A percentile compares a stretch with the other conserved stretches of the same genome.
Evolutionary conservation across 371 early-diverging fungal species (phyloP).

Genomic region (Mucor lusitanicus): DNA sequence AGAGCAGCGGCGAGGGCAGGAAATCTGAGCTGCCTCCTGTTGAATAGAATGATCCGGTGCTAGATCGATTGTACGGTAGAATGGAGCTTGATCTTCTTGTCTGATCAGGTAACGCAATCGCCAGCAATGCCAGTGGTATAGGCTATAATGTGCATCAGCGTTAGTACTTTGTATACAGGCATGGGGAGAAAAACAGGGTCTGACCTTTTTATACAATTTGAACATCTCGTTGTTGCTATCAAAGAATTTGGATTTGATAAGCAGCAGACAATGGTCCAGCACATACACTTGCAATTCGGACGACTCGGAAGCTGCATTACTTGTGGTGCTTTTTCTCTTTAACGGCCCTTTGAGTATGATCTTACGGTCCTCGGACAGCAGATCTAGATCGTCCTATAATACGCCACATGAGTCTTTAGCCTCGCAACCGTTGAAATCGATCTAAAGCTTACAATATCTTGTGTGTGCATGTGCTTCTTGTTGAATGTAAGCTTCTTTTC

Average conservation of each 20-base stretch:
- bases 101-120: conserved; percentile 65
- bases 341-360: conserved; percentile 82
- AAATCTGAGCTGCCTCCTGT: conserved; percentile 1
- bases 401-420: conserved; percentile 45
- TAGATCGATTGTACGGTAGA: conserved; percentile 34
- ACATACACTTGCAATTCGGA: conserved; percentile 74
- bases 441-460: conserved; percentile 32
- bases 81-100: conserved; percentile 40
- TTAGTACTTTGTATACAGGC: background rate
- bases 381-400: conserved; percentile 56
- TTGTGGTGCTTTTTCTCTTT: conserved; percentile 66
- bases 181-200: background rate
- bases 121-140: conserved; percentile 75
- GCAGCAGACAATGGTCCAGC: conserved; percentile 84
- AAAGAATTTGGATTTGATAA: conserved; percentile 62
- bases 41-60: conserved; percentile 16
- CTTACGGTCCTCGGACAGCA: conserved; percentile 61
- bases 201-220: conserved; percentile 48
- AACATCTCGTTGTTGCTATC: conserved; percentile 34
- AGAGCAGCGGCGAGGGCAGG: background rate
- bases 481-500: conserved; percentile 61
- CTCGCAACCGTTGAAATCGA: conserved; percentile 43
- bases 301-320: conserved; percentile 55
- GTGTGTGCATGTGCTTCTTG: conserved; percentile 57
- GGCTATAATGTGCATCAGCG: conserved; percentile 33